Conservation (phyloP, 495 filamentous ascomycete species). For the Lasiosphaeriaceae sp. region DNA sequence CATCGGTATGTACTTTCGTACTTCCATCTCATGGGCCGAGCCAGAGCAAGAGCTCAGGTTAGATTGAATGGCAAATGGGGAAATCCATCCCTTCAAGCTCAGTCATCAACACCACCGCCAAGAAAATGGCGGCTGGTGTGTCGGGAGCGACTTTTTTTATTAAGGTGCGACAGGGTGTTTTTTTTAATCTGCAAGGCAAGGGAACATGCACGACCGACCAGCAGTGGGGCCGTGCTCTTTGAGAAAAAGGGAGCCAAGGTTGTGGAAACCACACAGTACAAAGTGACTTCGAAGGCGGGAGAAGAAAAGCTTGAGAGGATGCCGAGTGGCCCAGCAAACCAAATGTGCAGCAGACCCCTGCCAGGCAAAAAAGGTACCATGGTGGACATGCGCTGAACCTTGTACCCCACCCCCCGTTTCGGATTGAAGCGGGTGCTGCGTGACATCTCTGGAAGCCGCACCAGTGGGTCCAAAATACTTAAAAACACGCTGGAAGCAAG, state of each 20-base stretch:
- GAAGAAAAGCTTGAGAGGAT: not conserved
- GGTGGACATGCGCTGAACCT: not conserved
- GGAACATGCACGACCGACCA: not conserved
- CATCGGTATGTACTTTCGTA: too few species aligned
- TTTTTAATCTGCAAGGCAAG: not conserved
- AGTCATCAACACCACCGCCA: too few species aligned
- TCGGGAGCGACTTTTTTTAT: not conserved
- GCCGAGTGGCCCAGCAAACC: not conserved
- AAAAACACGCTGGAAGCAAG: slow-evolving; percentile 8
- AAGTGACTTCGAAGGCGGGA: not conserved
- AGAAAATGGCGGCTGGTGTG: slow-evolving; percentile 3
- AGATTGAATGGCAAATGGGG: too few species aligned
- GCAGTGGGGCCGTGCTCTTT: slow-evolving; percentile 1
- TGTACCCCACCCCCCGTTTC: slow-evolving; percentile 19
- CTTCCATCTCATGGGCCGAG: too few species aligned
- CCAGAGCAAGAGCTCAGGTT: too few species aligned
- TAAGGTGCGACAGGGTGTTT: slow-evolving; percentile 15
- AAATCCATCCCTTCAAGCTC: too few species aligned
- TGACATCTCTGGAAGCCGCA: slow-evolving; percentile 15
- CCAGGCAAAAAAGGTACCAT: not conserved
- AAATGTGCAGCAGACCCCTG: not conserved
- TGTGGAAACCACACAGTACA: slow-evolving; percentile 6
- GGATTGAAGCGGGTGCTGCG: slow-evolving; percentile 11
- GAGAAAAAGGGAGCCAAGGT: slow-evolving; percentile 5
- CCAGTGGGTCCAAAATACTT: slow-evolving; percentile 6